Conservation (phyloP, 257 asterid species). For the Solanum raphanifolium region DNA sequence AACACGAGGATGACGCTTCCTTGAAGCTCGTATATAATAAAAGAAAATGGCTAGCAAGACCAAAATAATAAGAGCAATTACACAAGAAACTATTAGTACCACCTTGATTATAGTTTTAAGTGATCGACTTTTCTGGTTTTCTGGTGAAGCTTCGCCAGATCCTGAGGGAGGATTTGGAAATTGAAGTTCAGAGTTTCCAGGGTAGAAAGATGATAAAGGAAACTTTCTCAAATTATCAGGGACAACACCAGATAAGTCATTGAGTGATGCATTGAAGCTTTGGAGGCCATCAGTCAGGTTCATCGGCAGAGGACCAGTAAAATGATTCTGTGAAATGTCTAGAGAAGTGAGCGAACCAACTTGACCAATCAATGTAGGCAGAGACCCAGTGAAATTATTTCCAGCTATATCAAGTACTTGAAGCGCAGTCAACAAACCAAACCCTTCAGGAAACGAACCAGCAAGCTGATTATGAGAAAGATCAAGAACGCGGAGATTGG, state of each 20-base stretch:
- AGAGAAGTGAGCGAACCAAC: slow-evolving; percentile 35
- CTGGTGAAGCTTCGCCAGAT: slow-evolving; percentile 25
- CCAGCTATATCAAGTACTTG: slow-evolving; percentile 50
- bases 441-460: slow-evolving; percentile 54
- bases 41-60: slow-evolving; percentile 47
- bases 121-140: slow-evolving; percentile 17
- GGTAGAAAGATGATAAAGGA: slow-evolving; percentile 75
- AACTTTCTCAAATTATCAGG: slow-evolving; percentile 83
- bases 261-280: slow-evolving; percentile 73
- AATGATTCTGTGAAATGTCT: slow-evolving; percentile 60
- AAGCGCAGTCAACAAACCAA: slow-evolving; percentile 54
- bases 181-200: slow-evolving; percentile 66
- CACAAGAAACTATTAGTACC: slow-evolving; percentile 52
- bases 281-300: slow-evolving; percentile 52
- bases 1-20: slow-evolving; percentile 30
- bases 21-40: slow-evolving; percentile 33
- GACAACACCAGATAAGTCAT: slow-evolving; percentile 81
- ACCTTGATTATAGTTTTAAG: slow-evolving; percentile 42
- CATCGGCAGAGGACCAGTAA: slow-evolving; percentile 63
- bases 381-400: slow-evolving; percentile 65
- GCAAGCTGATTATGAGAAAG: slow-evolving; percentile 54
- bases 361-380: slow-evolving; percentile 49
- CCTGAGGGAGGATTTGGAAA: slow-evolving; percentile 79
- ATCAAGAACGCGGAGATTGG: slow-evolving; percentile 53
- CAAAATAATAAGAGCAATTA: slow-evolving; percentile 37